Evolutionary conservation across 2,329 filamentous ascomycete species (phyloP), one percentile per base, ranked within the genome.

Genomic region (Penicillium sp.): DNA sequence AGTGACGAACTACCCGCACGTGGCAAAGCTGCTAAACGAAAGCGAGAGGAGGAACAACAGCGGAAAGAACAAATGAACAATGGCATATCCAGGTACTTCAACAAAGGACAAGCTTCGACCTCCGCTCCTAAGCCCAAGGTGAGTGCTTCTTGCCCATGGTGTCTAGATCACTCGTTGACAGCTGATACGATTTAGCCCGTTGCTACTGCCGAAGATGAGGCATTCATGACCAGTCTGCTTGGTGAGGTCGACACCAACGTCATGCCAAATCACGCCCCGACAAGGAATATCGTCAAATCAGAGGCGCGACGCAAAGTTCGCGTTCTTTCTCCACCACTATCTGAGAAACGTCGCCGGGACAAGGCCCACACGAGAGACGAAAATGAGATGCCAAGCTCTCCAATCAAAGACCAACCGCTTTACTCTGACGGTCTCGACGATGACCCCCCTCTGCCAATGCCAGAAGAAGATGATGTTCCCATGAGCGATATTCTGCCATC

Each of bases 61-160:
- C 87, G 88, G 67, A 83, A 87, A 63, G 88, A 95, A 61, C 90
- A 88, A 68, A 89, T 90, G 58, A 90, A 95, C 70, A 87, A 88
- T 64, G 87, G 90, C 60, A 97, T 99, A 66, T 90, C 86, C 71
- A 92, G 95, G 63, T 99, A 95, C 72, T 97, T 99, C 68, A 92
- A 81, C 59, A 88, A 87, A 60, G 89, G 89, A 25, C 55, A 52
- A 46, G 80, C 82, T 30, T 70, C 75, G 31, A 69, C 74, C 52
- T 79, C 80, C 57, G 71, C 79, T 42, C 77, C 85, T 12, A 97
- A 96, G 67, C 79, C 87, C 14, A 97, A 95, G 80, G 89, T 91
- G 71, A 50, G 70, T 58, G 30, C 35, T 40, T 47, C 19, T 27
- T 31, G 27, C 34, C 18, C 38, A 14, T 46, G 46, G 37, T 4